A percentile compares a stretch with the other conserved stretches of the same genome.
Evolutionary conservation across 768 basidiomycete genomes (phyloP).

Genomic region (Galerina sulciceps): DNA sequence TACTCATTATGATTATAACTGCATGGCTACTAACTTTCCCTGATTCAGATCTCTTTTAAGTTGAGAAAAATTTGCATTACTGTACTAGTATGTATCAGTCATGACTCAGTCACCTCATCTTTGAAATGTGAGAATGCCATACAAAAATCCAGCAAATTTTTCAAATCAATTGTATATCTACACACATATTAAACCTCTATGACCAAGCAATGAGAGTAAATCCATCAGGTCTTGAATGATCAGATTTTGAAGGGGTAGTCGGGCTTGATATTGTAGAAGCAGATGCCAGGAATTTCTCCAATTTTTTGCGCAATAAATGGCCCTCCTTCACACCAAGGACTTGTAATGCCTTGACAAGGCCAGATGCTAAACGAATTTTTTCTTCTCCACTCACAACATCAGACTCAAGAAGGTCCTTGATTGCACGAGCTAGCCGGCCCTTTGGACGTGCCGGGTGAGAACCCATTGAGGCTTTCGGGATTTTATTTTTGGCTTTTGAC

Average conservation of each 20-base stretch:
- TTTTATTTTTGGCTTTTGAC: constrained; percentile 53
- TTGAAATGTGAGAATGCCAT: no score
- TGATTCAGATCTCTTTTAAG: not conserved
- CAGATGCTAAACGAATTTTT: constrained; percentile 47
- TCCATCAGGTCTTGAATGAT: not conserved
- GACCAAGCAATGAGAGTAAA: not conserved
- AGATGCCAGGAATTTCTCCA: constrained; percentile 58
- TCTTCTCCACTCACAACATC: constrained; percentile 51
- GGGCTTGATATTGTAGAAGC: constrained; percentile 14
- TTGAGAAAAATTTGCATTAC: no score
- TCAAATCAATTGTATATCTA: not conserved
- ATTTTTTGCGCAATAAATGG: constrained; percentile 69
- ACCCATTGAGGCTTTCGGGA: constrained; percentile 42
- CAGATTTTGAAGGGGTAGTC: constrained; percentile 3
- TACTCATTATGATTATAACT: no score
- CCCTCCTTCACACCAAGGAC: constrained; percentile 61
- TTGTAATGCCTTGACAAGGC: constrained; percentile 54
- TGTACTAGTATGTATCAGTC: no score
- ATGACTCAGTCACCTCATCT: no score
- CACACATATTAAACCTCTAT: not conserved
- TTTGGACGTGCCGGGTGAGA: constrained; percentile 55
- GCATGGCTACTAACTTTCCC: no score
- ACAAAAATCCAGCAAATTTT: no score
- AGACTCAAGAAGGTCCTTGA: constrained; percentile 65
- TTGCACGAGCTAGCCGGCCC: constrained; percentile 70